These are phyloP conservation scores for Penicillium diatomitis DNA, from an alignment of 495 filamentous ascomycete species.

Conservation along the genomic window DNA sequence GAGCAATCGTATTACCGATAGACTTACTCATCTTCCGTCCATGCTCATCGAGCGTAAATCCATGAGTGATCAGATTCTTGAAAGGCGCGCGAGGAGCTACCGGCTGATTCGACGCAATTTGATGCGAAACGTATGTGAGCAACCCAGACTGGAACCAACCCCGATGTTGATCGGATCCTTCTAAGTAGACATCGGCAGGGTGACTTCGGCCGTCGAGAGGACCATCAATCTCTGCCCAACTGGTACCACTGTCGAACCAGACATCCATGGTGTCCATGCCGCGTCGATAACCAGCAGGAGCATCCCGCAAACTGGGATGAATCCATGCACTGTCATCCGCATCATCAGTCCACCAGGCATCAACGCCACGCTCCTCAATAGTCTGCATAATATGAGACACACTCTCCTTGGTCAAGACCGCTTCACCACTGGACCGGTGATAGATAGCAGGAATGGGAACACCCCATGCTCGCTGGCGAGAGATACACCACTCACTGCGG, in stretches of 20 bases:
- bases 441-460: constrained; percentile 92
- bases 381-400: constrained; percentile 78
- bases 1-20: constrained; percentile 78
- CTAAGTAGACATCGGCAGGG: constrained; percentile 80
- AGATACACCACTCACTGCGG: constrained; percentile 96
- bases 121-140: constrained; percentile 68
- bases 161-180: constrained; percentile 91
- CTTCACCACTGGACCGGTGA: constrained; percentile 52
- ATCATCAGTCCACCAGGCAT: constrained; percentile 89
- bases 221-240: constrained; percentile 60
- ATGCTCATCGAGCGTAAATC: constrained; percentile 80
- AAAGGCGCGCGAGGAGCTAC: constrained; percentile 53
- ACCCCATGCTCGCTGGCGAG: constrained; percentile 94
- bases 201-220: constrained; percentile 31
- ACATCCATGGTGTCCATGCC: constrained; percentile 99
- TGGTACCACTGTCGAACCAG: constrained; percentile 98
- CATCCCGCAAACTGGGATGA: constrained; percentile 42
- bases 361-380: constrained; percentile 65
- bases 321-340: constrained; percentile 68
- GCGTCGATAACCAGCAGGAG: constrained; percentile 46
- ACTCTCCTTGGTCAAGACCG: constrained; percentile 65
- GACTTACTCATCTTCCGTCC: constrained; percentile 99
- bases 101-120: constrained; percentile 33
- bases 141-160: constrained; percentile 99
- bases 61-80: constrained; percentile 82